phyloP scores from a whole-genome alignment of 2,329 filamentous ascomycete species.

The Sarocladium brachiariae region DNA sequence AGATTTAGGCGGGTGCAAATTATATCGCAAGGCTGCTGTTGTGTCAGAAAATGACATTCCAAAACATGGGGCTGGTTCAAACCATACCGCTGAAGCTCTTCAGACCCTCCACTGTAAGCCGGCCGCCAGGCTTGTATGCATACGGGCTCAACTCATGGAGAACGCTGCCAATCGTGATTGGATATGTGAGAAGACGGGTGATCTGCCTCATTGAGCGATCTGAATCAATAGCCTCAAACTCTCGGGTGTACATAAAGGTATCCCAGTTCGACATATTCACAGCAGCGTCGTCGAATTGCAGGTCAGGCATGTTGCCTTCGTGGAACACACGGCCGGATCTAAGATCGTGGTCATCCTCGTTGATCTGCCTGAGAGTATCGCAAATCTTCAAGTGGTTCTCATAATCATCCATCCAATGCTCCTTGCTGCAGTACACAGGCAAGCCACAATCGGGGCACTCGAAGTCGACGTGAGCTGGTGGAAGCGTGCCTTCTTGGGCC shows the following conservation, averaged over 20 bases:
- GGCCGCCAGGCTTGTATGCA: conserved; percentile 64
- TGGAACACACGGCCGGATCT: conserved; percentile 85
- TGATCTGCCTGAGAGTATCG: conserved; percentile 84
- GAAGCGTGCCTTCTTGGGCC: conserved; percentile 25
- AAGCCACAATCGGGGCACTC: conserved; percentile 96
- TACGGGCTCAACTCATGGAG: conserved; percentile 95
- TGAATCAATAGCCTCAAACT: conserved; percentile 85
- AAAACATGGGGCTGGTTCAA: not conserved
- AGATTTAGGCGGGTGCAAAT: conserved; percentile 76
- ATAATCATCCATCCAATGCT: conserved; percentile 95
- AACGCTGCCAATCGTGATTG: conserved; percentile 82
- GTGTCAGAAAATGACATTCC: conserved; percentile 9
- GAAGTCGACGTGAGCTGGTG: conserved; percentile 79
- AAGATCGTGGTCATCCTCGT: conserved; percentile 96
- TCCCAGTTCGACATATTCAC: conserved; percentile 99
- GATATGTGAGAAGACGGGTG: conserved; percentile 88
- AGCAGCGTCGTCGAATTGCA: conserved; percentile 84
- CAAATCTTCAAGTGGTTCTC: conserved; percentile 89
- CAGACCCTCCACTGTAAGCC: conserved; percentile 79
- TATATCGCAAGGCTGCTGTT: conserved; percentile 76
- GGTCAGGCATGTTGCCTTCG: conserved; percentile 85
- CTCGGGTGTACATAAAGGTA: conserved; percentile 86
- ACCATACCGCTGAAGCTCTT: conserved; percentile 85
- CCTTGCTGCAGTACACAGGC: conserved; percentile 86
- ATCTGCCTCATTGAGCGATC: conserved; percentile 89